These are phyloP conservation scores for Orychophragmus violaceus DNA, from an alignment of 345 rosid species.

Conservation along the genomic window DNA sequence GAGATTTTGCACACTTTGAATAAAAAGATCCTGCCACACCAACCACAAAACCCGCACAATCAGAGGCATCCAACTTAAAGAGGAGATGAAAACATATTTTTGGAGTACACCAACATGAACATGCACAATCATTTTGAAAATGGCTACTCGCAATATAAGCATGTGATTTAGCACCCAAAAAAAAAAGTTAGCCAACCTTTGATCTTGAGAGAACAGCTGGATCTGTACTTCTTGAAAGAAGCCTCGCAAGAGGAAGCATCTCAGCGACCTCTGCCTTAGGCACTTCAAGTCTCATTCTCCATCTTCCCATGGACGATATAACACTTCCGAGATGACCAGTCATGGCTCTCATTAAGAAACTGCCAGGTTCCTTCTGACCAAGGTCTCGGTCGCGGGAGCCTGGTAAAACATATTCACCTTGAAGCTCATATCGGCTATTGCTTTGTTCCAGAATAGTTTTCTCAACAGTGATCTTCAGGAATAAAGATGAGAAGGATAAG, in stretches of 20 bases:
- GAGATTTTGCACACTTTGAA: constrained; percentile 82
- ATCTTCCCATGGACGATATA: constrained; percentile 97
- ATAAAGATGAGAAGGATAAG: constrained; percentile 26
- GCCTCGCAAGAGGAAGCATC: constrained; percentile 99
- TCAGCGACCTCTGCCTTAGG: constrained; percentile 96
- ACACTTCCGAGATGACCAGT: constrained; percentile 90
- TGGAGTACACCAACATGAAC: neutral
- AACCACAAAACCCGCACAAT: constrained; percentile 14
- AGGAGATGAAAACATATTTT: constrained; percentile 1
- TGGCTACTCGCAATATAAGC: neutral
- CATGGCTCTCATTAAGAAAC: constrained; percentile 84
- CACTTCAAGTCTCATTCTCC: constrained; percentile 99
- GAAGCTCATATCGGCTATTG: constrained; percentile 93
- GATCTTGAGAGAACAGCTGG: constrained; percentile 95
- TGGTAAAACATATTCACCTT: constrained; percentile 98
- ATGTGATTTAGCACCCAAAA: constrained; percentile 9
- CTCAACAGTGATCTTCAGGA: constrained; percentile 76
- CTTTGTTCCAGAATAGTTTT: constrained; percentile 87
- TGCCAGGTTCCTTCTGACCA: constrained; percentile 64
- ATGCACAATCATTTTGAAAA: constrained; percentile 2
- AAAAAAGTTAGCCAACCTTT: constrained; percentile 50
- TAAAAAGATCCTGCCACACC: constrained; percentile 74
- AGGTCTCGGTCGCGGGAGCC: constrained; percentile 82
- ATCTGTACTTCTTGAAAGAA: constrained; percentile 93
- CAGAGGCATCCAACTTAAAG: constrained; percentile 12